Evolutionary conservation across 495 filamentous ascomycete species (phyloP).

Genomic region (Tuber brumale): DNA sequence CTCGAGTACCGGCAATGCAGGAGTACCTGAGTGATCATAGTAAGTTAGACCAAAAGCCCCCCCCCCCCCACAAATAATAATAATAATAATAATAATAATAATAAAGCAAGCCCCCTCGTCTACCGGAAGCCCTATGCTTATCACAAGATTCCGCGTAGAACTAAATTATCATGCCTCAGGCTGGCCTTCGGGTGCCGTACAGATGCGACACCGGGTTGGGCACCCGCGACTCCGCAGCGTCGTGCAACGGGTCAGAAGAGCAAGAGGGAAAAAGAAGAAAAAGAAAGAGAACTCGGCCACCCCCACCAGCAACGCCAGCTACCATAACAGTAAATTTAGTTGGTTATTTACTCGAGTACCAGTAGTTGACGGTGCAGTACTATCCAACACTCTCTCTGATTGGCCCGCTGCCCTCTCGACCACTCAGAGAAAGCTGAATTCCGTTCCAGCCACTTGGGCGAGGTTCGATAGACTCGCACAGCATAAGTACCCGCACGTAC

Average conservation of each 20-base stretch:
- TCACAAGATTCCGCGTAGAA: background rate
- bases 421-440: no score
- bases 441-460: no score
- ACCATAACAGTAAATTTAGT: background rate
- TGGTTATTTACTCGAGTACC: background rate
- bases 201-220: background rate
- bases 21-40: background rate
- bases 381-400: no score
- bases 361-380: background rate
- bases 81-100: background rate
- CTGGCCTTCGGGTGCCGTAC: background rate
- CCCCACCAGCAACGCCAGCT: background rate
- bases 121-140: background rate
- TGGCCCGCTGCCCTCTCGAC: no score
- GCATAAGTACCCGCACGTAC: background rate
- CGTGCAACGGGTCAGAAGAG: background rate
- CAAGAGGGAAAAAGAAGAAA: background rate
- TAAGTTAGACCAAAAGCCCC: background rate
- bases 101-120: background rate
- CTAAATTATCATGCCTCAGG: background rate
- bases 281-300: background rate
- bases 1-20: background rate
- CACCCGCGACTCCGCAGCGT: background rate
- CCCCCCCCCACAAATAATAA: no score
- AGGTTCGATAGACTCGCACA: no score